Conservation (phyloP, 768 basidiomycete genomes). For the Macrolepiota dolichaula region DNA sequence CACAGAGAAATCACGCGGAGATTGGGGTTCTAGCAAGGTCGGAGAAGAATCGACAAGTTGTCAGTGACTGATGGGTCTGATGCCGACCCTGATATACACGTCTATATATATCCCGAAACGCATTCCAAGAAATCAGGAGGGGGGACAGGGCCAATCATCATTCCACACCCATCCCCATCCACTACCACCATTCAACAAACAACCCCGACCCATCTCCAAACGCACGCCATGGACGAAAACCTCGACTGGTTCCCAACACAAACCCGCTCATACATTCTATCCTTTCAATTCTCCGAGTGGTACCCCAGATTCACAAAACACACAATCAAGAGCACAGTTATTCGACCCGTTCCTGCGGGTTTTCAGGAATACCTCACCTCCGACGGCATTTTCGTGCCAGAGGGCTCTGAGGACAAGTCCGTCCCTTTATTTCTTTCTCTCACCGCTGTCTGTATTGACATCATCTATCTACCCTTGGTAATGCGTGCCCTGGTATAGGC, state of each 20-base stretch:
- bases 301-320: conserved; percentile 63
- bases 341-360: conserved; percentile 59
- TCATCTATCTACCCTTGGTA: background rate
- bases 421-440: conserved; percentile 24
- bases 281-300: conserved; percentile 86
- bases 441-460: background rate
- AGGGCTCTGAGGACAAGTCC: conserved; percentile 76
- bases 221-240: conserved; percentile 4
- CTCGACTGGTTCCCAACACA: conserved; percentile 48
- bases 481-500: conserved; percentile 30
- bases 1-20: background rate
- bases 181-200: conserved; percentile 2
- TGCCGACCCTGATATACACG: conserved; percentile 6
- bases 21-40: background rate
- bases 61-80: conserved; percentile 6
- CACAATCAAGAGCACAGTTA: conserved; percentile 71
- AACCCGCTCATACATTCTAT: conserved; percentile 50
- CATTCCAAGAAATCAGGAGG: conserved; percentile 5
- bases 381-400: conserved; percentile 83
- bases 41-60: background rate
- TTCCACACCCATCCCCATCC: conserved; percentile 4
- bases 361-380: conserved; percentile 74
- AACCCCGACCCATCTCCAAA: background rate
- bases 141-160: conserved; percentile 5
- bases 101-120: conserved; percentile 12